phyloP scores from a whole-genome alignment of 83 land plant species.

The Picea mariana region DNA sequence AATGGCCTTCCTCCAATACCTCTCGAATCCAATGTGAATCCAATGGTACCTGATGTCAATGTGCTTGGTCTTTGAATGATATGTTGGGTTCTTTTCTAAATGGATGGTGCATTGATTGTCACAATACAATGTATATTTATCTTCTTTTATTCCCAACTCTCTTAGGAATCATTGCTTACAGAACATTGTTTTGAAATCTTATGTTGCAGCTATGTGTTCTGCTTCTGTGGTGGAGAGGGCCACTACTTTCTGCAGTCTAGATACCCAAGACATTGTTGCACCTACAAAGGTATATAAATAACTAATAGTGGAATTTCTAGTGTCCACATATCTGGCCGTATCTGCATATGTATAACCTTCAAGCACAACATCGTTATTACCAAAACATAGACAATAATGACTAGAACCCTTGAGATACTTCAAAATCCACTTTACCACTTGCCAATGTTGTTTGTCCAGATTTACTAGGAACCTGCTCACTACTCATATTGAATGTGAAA shows the following conservation, averaged over 20 bases:
- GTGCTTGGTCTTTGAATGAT: too few species aligned
- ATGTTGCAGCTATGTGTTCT: too few species aligned
- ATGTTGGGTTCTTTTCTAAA: too few species aligned
- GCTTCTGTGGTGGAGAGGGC: not conserved
- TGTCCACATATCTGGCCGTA: constrained; percentile 4
- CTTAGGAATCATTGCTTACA: too few species aligned
- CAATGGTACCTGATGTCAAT: too few species aligned
- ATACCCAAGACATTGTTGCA: constrained; percentile 6
- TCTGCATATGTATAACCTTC: constrained; percentile 13
- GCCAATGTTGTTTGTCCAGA: constrained; percentile 15
- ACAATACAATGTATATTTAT: too few species aligned
- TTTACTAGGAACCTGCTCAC: too few species aligned
- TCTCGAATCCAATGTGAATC: too few species aligned
- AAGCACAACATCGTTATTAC: not conserved
- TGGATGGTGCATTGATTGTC: too few species aligned
- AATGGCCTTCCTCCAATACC: too few species aligned
- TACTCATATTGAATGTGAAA: constrained; percentile 2
- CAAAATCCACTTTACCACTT: constrained; percentile 18
- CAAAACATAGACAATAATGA: not conserved
- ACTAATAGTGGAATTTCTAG: not conserved
- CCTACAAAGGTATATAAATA: constrained; percentile 13
- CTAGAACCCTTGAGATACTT: constrained; percentile 15
- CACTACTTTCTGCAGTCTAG: constrained; percentile 9
- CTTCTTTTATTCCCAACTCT: too few species aligned
- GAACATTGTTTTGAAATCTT: too few species aligned